Conservation (phyloP, 371 early-diverging fungal genomes). For the Mucor plumbeus region DNA sequence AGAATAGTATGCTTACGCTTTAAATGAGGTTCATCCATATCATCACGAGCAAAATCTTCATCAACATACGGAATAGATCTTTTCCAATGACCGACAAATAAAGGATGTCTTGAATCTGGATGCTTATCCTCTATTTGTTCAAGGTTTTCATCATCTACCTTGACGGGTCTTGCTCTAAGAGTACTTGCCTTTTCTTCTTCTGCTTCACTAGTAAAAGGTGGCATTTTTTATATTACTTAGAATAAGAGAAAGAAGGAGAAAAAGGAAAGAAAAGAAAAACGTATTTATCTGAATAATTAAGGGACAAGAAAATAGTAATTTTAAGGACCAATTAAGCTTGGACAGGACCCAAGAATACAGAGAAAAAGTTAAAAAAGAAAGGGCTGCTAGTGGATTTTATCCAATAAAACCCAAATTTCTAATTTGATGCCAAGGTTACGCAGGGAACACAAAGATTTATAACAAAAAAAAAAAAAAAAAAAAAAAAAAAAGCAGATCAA, state of each 20-base stretch:
- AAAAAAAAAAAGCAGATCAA: background rate
- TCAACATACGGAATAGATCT: constrained; percentile 80
- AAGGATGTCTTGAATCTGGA: constrained; percentile 78
- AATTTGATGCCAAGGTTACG: constrained; percentile 14
- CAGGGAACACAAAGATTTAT: constrained; percentile 1
- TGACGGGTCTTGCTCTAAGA: constrained; percentile 11
- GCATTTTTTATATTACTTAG: constrained; percentile 4
- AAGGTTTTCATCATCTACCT: background rate
- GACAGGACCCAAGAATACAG: constrained; percentile 4
- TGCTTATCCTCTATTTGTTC: constrained; percentile 21
- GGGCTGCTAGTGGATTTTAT: background rate
- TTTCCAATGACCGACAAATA: constrained; percentile 85
- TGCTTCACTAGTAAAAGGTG: constrained; percentile 19
- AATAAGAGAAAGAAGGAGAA: background rate
- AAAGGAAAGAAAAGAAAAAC: background rate
- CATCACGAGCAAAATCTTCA: constrained; percentile 80
- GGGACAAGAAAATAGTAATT: constrained; percentile 2
- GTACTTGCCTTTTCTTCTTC: constrained; percentile 20
- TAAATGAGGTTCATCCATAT: constrained; percentile 94
- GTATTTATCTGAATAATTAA: background rate
- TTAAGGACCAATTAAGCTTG: background rate
- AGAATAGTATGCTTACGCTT: constrained; percentile 89
- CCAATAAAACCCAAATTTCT: background rate
- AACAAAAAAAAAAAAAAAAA: too few species aligned
- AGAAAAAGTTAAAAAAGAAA: constrained; percentile 9